phyloP scores from a whole-genome alignment of 306 rosid species.

The Myrica gale region DNA sequence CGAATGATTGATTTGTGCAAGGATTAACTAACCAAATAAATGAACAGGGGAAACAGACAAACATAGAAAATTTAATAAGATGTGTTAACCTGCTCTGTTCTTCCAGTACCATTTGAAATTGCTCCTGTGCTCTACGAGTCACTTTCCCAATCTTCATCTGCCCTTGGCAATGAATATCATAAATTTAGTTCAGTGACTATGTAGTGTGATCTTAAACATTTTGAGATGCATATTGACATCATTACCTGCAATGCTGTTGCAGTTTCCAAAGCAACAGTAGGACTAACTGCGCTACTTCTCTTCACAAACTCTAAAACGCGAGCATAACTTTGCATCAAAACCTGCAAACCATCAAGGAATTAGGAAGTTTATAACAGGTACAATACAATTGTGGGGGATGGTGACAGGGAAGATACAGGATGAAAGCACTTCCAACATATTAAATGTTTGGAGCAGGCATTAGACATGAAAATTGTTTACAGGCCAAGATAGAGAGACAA shows the following conservation, averaged over 20 bases:
- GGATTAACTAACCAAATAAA: too few relatives aligned
- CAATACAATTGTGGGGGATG: background rate
- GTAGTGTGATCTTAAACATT: background rate
- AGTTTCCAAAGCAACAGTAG: slow-evolving; percentile 87
- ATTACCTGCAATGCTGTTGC: slow-evolving; percentile 95
- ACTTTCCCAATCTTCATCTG: slow-evolving; percentile 90
- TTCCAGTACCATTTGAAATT: slow-evolving; percentile 88
- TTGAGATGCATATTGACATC: slow-evolving; percentile 14
- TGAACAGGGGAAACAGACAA: slow-evolving; percentile 9
- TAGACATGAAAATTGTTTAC: background rate
- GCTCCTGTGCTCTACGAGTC: slow-evolving; percentile 96
- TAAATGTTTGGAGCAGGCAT: background rate
- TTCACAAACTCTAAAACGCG: slow-evolving; percentile 78
- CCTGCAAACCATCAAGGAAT: slow-evolving; percentile 42
- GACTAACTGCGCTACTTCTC: slow-evolving; percentile 94
- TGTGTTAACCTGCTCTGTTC: slow-evolving; percentile 75
- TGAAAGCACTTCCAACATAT: background rate
- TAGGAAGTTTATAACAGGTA: slow-evolving; percentile 14
- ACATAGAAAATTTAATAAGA: background rate
- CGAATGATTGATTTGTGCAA: too few relatives aligned
- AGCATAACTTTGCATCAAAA: slow-evolving; percentile 76
- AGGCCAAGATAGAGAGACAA: background rate
- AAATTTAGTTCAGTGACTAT: slow-evolving; percentile 10
- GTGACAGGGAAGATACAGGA: background rate
- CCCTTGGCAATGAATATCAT: slow-evolving; percentile 25